These are phyloP conservation scores for Volvox africanus DNA, from an alignment of 139 green algal genomes.

Conservation along the genomic window DNA sequence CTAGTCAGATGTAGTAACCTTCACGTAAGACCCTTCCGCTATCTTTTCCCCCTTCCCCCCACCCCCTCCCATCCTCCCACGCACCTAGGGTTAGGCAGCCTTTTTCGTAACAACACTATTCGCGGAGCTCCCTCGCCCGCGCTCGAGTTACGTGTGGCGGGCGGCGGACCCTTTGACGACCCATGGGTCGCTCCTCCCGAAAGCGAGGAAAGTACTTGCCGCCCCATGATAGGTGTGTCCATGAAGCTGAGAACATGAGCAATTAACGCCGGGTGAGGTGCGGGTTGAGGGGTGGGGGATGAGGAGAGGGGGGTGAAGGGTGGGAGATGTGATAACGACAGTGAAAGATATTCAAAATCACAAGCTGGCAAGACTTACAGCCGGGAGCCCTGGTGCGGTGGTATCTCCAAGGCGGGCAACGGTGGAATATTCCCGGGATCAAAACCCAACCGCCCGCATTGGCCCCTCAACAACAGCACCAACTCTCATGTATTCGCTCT, in stretches of 20 bases:
- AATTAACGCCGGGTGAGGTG: not conserved
- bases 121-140: not conserved
- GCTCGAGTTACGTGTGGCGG: not conserved
- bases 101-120: slow-evolving; percentile 58
- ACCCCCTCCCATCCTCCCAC: not conserved
- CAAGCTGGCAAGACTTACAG: too few relatives aligned
- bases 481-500: too few relatives aligned
- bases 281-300: not conserved
- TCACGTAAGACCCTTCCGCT: too few relatives aligned
- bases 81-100: slow-evolving; percentile 61
- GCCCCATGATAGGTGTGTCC: slow-evolving; percentile 2
- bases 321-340: not conserved
- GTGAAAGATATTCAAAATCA: not conserved
- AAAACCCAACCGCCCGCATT: too few relatives aligned
- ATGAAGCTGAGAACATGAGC: slow-evolving; percentile 5
- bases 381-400: too few relatives aligned
- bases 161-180: not conserved
- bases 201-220: not conserved
- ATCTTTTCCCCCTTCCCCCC: not conserved
- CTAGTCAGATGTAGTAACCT: too few relatives aligned
- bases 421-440: not conserved
- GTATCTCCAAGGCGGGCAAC: too few relatives aligned
- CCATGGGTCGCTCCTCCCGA: not conserved
- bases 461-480: too few relatives aligned
- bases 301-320: not conserved